Evolutionary conservation across 108 stramenopile species (phyloP), one percentile per base, ranked within the genome.

Genomic region (Cylindrotheca fusiformis): DNA sequence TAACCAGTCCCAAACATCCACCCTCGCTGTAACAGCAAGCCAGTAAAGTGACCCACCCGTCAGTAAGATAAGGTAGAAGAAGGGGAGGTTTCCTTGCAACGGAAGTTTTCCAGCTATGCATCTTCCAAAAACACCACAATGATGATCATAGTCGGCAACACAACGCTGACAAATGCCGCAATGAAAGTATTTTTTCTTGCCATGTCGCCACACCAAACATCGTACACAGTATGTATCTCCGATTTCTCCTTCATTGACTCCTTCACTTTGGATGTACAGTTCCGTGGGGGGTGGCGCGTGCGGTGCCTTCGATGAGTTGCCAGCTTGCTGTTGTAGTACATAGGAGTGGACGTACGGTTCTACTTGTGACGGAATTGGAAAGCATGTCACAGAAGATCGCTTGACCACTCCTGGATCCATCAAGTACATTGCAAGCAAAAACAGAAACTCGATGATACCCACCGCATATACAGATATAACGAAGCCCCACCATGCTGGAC

Each of bases 111-210:
- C 71, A 2, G 63, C 63, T 12, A 72, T 72, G 41, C 71, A 72
- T 21, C 63, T 22, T 0, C 71, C 71, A 58, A 72, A 65, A 22
- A 72, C 55, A 50, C 55, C 59, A 36, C 71, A 72, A 32, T 72
- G 71, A 49, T 72, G 71, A 45, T 72, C 71, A 50, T 55, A 64
- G n/a, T 72, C 20, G 22, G 49, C 48, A 23, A 64, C 63, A 41
- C 71, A 72, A 21, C 71, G 55, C 44, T 72, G 63, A 41, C 71
- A 72, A 18, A 52, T 65, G 17, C 22, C 25, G 28, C 71, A 72
- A 57, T 72, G 71, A 30, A 46, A 72, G 27, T 59, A 65, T 18
- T 59, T 48, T 4, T 58, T 23, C 58, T 58, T n/a, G 10, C 1
- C 44, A 25, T 31, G 23, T 24, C 67, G 31, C 71, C 71, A 72